Percentiles rank a stretch among this genome's conserved stretches.
These are phyloP conservation scores for Epichloe amarillans DNA, from an alignment of 2,329 filamentous ascomycete genomes.

Conservation along the genomic window DNA sequence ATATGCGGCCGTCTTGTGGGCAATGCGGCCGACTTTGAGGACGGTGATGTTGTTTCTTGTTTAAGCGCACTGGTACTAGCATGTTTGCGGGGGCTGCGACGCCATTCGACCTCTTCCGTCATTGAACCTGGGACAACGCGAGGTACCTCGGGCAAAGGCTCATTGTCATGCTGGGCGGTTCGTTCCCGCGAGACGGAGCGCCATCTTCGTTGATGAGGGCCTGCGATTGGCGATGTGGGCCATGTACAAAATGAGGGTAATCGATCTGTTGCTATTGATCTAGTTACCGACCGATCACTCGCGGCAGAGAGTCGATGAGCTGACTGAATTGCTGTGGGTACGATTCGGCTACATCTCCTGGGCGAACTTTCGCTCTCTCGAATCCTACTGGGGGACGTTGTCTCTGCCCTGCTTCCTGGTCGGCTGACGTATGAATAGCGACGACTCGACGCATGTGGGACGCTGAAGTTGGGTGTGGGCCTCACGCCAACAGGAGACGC, in stretches of 20 bases:
- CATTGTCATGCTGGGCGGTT: neutral
- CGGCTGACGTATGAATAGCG: slow-evolving; percentile 30
- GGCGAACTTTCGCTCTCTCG: neutral
- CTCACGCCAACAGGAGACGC: slow-evolving; percentile 9
- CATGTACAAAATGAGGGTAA: neutral
- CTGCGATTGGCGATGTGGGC: neutral
- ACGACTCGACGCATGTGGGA: slow-evolving; percentile 31
- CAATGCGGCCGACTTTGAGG: neutral
- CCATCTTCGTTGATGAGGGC: neutral
- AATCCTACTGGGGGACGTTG: slow-evolving; percentile 2
- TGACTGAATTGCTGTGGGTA: slow-evolving; percentile 33
- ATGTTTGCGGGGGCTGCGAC: slow-evolving; percentile 1
- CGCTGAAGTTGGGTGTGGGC: slow-evolving; percentile 38
- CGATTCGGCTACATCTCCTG: slow-evolving; percentile 16
- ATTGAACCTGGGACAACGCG: neutral
- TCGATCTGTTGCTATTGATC: slow-evolving; percentile 1
- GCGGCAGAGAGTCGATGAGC: slow-evolving; percentile 42
- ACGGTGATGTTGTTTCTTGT: neutral
- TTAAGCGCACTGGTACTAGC: slow-evolving; percentile 2
- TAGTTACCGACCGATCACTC: slow-evolving; percentile 26
- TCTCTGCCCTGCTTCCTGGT: slow-evolving; percentile 9
- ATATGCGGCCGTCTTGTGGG: slow-evolving; percentile 1
- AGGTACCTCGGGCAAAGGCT: neutral
- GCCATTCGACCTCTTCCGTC: neutral
- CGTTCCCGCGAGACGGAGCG: slow-evolving; percentile 1